These are phyloP conservation scores for Nakazawaea wyomingensis DNA, from an alignment of 805 yeast genomes.

Conservation along the genomic window DNA sequence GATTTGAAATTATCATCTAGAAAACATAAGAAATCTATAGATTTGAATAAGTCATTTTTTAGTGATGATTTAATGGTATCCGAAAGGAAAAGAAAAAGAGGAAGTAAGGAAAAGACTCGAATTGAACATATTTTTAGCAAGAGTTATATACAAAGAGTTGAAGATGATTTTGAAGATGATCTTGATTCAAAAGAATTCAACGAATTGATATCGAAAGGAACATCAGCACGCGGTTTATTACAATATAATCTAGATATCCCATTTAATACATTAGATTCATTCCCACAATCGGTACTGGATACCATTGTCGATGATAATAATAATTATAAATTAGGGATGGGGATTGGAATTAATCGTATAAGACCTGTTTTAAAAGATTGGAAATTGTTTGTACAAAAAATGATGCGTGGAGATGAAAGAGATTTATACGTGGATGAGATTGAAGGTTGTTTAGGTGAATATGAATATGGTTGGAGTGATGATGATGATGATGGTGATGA, in stretches of 20 bases:
- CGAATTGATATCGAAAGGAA: constrained; percentile 15
- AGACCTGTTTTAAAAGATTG: constrained; percentile 18
- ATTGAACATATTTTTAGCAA: not conserved
- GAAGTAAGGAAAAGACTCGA: too few relatives aligned
- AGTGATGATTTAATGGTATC: constrained; percentile 23
- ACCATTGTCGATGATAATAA: not conserved
- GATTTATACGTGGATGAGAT: constrained; percentile 49
- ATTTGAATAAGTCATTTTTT: too few relatives aligned
- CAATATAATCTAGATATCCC: constrained; percentile 13
- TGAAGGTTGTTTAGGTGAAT: constrained; percentile 37
- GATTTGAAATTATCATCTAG: constrained; percentile 24
- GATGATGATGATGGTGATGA: constrained; percentile 32
- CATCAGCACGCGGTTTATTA: constrained; percentile 15
- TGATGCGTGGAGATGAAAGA: constrained; percentile 40
- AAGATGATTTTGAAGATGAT: too few relatives aligned
- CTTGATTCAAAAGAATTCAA: constrained; percentile 3
- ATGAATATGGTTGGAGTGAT: constrained; percentile 46
- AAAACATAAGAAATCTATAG: too few relatives aligned
- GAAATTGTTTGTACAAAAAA: constrained; percentile 22
- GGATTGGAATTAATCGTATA: constrained; percentile 20
- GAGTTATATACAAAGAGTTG: too few relatives aligned
- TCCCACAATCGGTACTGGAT: constrained; percentile 21
- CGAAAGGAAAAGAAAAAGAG: too few relatives aligned
- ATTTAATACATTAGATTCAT: constrained; percentile 24
- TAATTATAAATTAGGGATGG: constrained; percentile 15